A percentile compares a stretch with the other conserved stretches of the same genome.
Conservation (phyloP, 208 protist genomes). For the Trypanosoma lewisi region DNA sequence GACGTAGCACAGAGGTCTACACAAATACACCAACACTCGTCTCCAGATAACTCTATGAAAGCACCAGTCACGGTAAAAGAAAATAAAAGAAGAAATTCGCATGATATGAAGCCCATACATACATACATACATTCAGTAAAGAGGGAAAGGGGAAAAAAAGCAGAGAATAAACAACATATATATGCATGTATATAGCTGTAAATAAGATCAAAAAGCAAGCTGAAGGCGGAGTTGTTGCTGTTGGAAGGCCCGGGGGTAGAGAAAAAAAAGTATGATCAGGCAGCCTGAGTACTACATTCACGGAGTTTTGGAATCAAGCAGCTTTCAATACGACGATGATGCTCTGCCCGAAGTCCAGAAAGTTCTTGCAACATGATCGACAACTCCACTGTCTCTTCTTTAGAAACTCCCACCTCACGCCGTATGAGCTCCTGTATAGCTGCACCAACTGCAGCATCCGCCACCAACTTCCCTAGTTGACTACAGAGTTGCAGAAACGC, state of each 20-base stretch:
- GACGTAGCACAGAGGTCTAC: too few relatives aligned
- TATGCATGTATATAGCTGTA: neutral
- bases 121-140: neutral
- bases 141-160: neutral
- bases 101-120: too few relatives aligned
- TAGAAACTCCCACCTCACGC: slow-evolving; percentile 33
- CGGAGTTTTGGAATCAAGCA: slow-evolving; percentile 59
- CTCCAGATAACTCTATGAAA: too few relatives aligned
- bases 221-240: too few relatives aligned
- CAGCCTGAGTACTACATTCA: slow-evolving; percentile 6
- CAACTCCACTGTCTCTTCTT: slow-evolving; percentile 32
- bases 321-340: slow-evolving; percentile 46
- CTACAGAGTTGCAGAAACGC: slow-evolving; percentile 58
- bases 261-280: neutral
- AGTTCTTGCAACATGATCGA: slow-evolving; percentile 39
- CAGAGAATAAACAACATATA: neutral
- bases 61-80: too few relatives aligned
- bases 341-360: slow-evolving; percentile 48
- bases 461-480: slow-evolving; percentile 50
- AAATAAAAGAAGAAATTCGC: too few relatives aligned
- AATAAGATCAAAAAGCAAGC: slow-evolving; percentile 1
- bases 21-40: too few relatives aligned
- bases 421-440: slow-evolving; percentile 60
- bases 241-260: neutral
- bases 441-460: slow-evolving; percentile 60